Evolutionary conservation across 73 alveolate species (phyloP).

Genomic region (Paramecium tetraurelia): DNA sequence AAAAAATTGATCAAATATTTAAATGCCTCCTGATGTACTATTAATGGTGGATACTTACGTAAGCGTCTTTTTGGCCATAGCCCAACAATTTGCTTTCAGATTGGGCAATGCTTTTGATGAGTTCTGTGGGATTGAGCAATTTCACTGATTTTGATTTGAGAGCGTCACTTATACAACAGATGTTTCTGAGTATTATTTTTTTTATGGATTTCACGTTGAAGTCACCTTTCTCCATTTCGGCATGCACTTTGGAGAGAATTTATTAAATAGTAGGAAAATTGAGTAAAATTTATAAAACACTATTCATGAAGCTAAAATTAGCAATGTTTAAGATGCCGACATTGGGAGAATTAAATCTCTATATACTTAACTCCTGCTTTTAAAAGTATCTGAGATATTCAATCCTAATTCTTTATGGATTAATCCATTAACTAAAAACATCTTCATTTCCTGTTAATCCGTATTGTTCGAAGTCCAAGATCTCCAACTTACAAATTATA

Average conservation of each 20-base stretch:
- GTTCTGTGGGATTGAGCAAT: background rate
- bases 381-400: conserved; percentile 29
- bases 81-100: background rate
- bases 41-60: background rate
- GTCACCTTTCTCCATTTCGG: background rate
- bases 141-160: background rate
- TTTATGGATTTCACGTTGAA: background rate
- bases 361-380: background rate
- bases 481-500: background rate
- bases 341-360: background rate
- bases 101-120: background rate
- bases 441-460: conserved; percentile 19
- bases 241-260: background rate
- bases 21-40: background rate
- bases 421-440: background rate
- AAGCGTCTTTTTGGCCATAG: conserved; percentile 16
- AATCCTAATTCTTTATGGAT: conserved; percentile 37
- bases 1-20: background rate
- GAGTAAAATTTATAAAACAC: background rate
- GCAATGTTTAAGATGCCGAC: conserved; percentile 11
- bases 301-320: background rate
- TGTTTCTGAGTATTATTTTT: background rate
- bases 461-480: conserved; percentile 9
- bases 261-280: conserved; percentile 3
- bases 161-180: background rate